Percentiles rank a stretch among this genome's conserved stretches.
phyloP scores from a whole-genome alignment of 2,329 filamentous ascomycete species.

The Cordyceps sp. region DNA sequence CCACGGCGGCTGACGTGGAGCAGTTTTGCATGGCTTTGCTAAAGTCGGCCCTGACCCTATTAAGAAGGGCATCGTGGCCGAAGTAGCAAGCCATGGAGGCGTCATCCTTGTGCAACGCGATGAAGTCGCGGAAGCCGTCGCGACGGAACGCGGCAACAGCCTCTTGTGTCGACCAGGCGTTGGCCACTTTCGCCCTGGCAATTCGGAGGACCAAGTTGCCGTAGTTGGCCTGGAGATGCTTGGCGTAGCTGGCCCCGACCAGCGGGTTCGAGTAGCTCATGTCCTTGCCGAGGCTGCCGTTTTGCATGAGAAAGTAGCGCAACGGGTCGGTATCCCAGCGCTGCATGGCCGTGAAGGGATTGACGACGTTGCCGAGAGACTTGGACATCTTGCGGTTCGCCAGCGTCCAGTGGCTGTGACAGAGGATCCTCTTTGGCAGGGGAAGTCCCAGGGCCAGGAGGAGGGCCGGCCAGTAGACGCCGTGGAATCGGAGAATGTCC shows the following conservation, averaged over 20 bases:
- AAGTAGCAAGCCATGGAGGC: too few species aligned
- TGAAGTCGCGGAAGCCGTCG: slow-evolving; percentile 8
- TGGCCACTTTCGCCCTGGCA: slow-evolving; percentile 37
- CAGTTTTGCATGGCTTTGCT: too few species aligned
- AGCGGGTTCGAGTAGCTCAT: slow-evolving; percentile 69
- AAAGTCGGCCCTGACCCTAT: too few species aligned
- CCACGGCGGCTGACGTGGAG: too few species aligned
- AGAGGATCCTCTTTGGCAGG: slow-evolving; percentile 62
- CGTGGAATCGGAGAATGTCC: slow-evolving; percentile 92
- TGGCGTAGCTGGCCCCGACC: slow-evolving; percentile 64
- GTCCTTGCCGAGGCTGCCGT: slow-evolving; percentile 63
- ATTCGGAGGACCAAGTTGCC: slow-evolving; percentile 69
- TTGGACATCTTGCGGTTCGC: slow-evolving; percentile 92
- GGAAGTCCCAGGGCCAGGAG: slow-evolving; percentile 76
- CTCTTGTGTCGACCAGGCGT: slow-evolving; percentile 44
- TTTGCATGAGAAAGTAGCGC: slow-evolving; percentile 74
- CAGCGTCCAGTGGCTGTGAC: slow-evolving; percentile 93
- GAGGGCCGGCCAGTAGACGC: slow-evolving; percentile 95
- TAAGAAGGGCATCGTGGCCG: too few species aligned
- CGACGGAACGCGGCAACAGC: slow-evolving; percentile 26
- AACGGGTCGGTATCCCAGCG: slow-evolving; percentile 77
- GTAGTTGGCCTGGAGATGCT: slow-evolving; percentile 57
- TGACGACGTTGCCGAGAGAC: slow-evolving; percentile 84
- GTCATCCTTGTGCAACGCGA: not conserved
- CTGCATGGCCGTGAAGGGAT: slow-evolving; percentile 81